Base-by-base conservation (phyloP, 1,284 basidiomycete genomes). In the Puccinia polysora region DNA sequence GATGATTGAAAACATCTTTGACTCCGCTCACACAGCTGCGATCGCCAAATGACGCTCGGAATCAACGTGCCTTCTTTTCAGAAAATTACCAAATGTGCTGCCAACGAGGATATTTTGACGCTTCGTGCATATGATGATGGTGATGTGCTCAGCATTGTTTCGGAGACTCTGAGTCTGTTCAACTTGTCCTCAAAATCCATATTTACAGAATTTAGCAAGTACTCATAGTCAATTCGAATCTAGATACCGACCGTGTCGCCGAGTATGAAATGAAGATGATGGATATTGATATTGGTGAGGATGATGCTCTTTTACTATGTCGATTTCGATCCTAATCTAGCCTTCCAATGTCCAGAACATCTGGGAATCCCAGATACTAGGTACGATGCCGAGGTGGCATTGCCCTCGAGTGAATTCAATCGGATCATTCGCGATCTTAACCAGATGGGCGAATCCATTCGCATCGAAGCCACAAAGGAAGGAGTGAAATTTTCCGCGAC, bases 201-300 rank as follows among this genome's bases (percentile, higher is more conserved):
- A n/a, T n/a, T n/a, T n/a, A n/a, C n/a, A n/a, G n/a, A n/a, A n/a
- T n/a, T n/a, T n/a, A n/a, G n/a, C n/a, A n/a, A n/a, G n/a, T n/a
- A n/a, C n/a, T n/a, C n/a, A n/a, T n/a, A 40, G 67, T 64, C 38
- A n/a, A 38, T 32, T 32, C n/a, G n/a, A n/a, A n/a, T 72, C 47
- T 76, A 95, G 91, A 89, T 81, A 87, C 89, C 10, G 95, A 97
- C 81, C 88, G 96, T 70, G 89, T 98, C 68, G 93, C 92, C 28
- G 92, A 98, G 80, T 98, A 97, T 82, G 94, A 97, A 78, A 91
- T 99, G 88, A 98, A 97, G 81, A 86, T 98, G 69, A 97, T 99
- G 94, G 96, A 98, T 79, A 99, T 99, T 78, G 95, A 99, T 69
- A 63, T 63, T 25, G 65, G 65, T 69, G 34, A 36, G 64, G 7